A percentile compares a stretch with the other conserved stretches of the same genome.
Evolutionary conservation across 2,329 filamentous ascomycete genomes (phyloP).

Genomic region (Botrytis pseudocinerea): DNA sequence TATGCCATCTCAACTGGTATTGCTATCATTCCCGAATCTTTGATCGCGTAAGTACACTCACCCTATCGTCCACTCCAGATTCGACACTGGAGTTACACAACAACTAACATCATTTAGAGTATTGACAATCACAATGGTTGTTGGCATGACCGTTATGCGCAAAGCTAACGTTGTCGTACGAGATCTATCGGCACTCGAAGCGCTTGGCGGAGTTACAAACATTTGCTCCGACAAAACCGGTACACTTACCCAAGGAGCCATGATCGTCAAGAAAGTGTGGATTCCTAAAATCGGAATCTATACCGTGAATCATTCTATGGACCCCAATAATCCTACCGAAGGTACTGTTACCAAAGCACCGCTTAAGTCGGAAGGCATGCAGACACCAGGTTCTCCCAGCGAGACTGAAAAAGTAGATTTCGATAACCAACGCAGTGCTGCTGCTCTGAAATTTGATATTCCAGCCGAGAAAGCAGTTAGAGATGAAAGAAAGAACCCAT

Average conservation of each 20-base stretch:
- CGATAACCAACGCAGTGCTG: constrained; percentile 60
- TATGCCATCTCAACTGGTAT: constrained; percentile 45
- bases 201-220: constrained; percentile 60
- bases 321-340: constrained; percentile 56
- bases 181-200: constrained; percentile 56
- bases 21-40: constrained; percentile 63
- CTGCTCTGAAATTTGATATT: constrained; percentile 52
- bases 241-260: constrained; percentile 59
- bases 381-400: constrained; percentile 10
- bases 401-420: constrained; percentile 54
- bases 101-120: constrained; percentile 48
- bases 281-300: constrained; percentile 54
- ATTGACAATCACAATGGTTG: constrained; percentile 66
- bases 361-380: constrained; percentile 23
- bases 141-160: constrained; percentile 60
- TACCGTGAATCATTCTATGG: constrained; percentile 52
- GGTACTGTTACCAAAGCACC: constrained; percentile 46
- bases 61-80: not conserved
- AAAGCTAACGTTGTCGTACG: constrained; percentile 58
- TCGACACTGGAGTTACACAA: constrained; percentile 34
- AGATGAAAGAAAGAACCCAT: constrained; percentile 37
- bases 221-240: constrained; percentile 81
- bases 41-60: constrained; percentile 42
- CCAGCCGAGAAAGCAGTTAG: constrained; percentile 47
- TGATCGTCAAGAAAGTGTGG: constrained; percentile 61